Conservation (phyloP, 768 basidiomycete species). For the Suillus clintonianus region DNA sequence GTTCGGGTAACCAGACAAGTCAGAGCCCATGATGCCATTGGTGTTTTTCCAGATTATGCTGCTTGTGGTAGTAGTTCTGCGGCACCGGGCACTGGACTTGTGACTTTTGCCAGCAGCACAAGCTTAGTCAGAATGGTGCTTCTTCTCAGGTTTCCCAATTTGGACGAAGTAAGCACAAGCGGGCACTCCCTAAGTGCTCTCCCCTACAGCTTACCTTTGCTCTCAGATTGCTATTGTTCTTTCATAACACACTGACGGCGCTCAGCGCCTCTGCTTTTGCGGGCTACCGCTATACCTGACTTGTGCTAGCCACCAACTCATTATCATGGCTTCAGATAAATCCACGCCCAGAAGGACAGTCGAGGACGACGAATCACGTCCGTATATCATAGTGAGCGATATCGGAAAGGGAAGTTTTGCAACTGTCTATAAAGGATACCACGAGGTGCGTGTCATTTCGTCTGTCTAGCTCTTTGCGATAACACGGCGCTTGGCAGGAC, state of each 20-base stretch:
- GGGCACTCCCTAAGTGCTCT: neutral
- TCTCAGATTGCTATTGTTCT: neutral
- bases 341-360: constrained; percentile 24
- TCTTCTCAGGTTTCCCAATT: constrained; percentile 6
- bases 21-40: neutral
- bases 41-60: neutral
- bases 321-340: constrained; percentile 30
- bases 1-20: neutral
- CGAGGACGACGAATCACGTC: constrained; percentile 72
- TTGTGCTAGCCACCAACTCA: neutral
- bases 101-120: neutral
- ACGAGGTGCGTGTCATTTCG: constrained; percentile 60
- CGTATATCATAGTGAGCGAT: constrained; percentile 74
- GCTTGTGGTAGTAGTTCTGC: neutral
- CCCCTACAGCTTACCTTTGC: neutral
- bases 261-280: constrained; percentile 3
- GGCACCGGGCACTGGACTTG: too few relatives aligned
- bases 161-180: neutral
- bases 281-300: constrained; percentile 1
- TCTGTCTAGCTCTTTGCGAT: neutral
- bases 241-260: neutral
- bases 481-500: constrained; percentile 49
- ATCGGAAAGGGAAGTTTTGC: constrained; percentile 95
- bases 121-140: constrained; percentile 1
- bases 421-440: constrained; percentile 92